Conservation (phyloP, 2,329 filamentous ascomycete species). For the Ophiostoma tasmaniense region DNA sequence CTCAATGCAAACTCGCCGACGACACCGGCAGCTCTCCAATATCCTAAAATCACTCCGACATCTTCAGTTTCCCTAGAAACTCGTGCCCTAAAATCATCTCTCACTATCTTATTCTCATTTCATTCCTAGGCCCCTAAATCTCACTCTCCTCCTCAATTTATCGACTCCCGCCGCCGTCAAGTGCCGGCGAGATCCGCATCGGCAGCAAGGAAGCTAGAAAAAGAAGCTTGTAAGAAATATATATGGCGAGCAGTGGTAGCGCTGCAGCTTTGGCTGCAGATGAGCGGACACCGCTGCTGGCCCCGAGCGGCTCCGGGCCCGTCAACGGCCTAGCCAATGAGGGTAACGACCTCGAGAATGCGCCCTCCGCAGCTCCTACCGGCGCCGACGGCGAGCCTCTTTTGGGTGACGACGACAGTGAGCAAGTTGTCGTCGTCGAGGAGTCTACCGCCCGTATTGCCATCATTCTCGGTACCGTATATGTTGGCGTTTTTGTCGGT, state of each 20-base stretch:
- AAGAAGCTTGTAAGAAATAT: background rate
- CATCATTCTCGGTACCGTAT: slow-evolving; percentile 48
- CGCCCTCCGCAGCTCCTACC: background rate
- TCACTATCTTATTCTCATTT: background rate
- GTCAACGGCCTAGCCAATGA: background rate
- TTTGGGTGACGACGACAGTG: slow-evolving; percentile 16
- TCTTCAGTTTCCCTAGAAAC: background rate
- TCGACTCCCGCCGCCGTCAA: background rate
- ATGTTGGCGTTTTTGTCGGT: slow-evolving; percentile 54
- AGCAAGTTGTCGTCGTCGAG: slow-evolving; percentile 41
- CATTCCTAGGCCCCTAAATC: background rate
- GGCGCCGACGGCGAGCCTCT: background rate
- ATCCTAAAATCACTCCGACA: background rate
- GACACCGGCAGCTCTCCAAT: background rate
- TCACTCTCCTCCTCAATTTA: background rate
- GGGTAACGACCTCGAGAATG: background rate
- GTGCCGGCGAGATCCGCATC: background rate
- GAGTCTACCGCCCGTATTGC: slow-evolving; percentile 40
- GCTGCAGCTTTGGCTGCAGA: background rate
- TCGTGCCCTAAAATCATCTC: background rate
- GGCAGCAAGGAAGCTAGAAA: no score
- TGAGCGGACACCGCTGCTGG: slow-evolving; percentile 13
- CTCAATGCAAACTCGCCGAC: background rate
- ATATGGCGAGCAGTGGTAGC: background rate
- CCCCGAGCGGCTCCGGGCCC: background rate